Evolutionary conservation across 2,329 filamentous ascomycete species (phyloP).

Genomic region (Cladosporium sp.): DNA sequence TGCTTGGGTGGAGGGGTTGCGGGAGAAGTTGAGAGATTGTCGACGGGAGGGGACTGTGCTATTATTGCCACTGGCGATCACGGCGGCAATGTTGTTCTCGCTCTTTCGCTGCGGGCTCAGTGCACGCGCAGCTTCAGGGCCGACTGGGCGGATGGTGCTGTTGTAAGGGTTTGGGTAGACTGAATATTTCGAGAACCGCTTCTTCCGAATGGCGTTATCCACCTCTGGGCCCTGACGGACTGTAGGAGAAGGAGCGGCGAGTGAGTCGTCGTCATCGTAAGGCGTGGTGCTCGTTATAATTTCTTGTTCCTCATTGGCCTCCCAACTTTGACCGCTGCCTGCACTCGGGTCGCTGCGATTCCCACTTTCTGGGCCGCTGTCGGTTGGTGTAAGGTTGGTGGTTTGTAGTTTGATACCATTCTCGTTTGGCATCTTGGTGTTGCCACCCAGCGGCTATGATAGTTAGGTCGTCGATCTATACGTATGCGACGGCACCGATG

Average conservation of each 20-base stretch:
- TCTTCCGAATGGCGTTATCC: constrained; percentile 12
- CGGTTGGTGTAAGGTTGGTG: constrained; percentile 4
- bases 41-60: constrained; percentile 8
- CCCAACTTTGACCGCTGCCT: constrained; percentile 9
- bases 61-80: background rate
- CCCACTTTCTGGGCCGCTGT: constrained; percentile 5
- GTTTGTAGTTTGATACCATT: constrained; percentile 16
- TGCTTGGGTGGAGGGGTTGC: constrained; percentile 2
- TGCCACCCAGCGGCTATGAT: constrained; percentile 28
- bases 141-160: constrained; percentile 14
- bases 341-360: constrained; percentile 11
- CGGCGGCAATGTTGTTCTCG: background rate
- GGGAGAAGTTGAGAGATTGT: constrained; percentile 15
- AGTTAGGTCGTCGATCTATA: constrained; percentile 25
- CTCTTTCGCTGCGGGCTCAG: constrained; percentile 5
- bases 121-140: constrained; percentile 6
- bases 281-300: constrained; percentile 13
- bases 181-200: constrained; percentile 13
- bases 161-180: constrained; percentile 13
- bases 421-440: background rate
- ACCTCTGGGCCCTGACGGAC: constrained; percentile 7
- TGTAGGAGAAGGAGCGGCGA: constrained; percentile 15
- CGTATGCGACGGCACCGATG: constrained; percentile 21
- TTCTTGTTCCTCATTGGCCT: constrained; percentile 16
- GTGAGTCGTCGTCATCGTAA: constrained; percentile 15